Evolutionary conservation across 225 moss, liverwort and hornwort species (phyloP), one percentile per base, ranked within the genome.

Genomic region (Bryum argenteum): DNA sequence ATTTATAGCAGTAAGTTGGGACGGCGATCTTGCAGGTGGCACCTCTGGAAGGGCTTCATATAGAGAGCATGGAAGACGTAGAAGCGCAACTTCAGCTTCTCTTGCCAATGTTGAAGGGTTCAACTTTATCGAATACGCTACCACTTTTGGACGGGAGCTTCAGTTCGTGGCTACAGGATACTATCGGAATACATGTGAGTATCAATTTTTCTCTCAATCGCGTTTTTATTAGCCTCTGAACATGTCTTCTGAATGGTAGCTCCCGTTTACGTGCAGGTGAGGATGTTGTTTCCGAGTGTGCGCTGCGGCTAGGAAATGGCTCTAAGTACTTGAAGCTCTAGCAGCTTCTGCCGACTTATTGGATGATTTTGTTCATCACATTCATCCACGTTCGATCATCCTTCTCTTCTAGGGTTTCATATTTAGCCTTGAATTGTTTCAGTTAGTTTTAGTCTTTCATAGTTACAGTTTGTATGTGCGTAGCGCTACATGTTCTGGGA

Each of bases 271-370:
- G 40, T 72, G 69, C 86, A 94, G 94, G 87, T 73, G 42, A 87
- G 69, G 43, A 66, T 75, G 7, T 70, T 98, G 21, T 82, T 77
- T 79, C 92, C 98, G 40, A 92, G 88, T 75, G 87, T 93, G 39
- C 91, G 87, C 37, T 91, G 88, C 74, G 98, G 94, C 59, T 53
- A 91, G 70, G 94, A 98, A 81, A 98, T 92, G 92, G 92, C 98
- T 39, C 60, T 84, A n/a, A n/a, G n/a, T n/a, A 61, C 87, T 94
- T 71, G 91, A 85, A 48, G 88, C 91, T 52, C 64, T 98, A 19
- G 91, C 94, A 78, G 70, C 75, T 20, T 79, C 89, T 37, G 67
- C 70, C 26, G 78, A 76, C 45, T 88, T n/a, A n/a, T n/a, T n/a
- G n/a, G n/a, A n/a, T n/a, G n/a, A n/a, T n/a, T n/a, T n/a, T n/a